Evolutionary conservation across 2,329 filamentous ascomycete species (phyloP).

Genomic region (Capronia coronata): DNA sequence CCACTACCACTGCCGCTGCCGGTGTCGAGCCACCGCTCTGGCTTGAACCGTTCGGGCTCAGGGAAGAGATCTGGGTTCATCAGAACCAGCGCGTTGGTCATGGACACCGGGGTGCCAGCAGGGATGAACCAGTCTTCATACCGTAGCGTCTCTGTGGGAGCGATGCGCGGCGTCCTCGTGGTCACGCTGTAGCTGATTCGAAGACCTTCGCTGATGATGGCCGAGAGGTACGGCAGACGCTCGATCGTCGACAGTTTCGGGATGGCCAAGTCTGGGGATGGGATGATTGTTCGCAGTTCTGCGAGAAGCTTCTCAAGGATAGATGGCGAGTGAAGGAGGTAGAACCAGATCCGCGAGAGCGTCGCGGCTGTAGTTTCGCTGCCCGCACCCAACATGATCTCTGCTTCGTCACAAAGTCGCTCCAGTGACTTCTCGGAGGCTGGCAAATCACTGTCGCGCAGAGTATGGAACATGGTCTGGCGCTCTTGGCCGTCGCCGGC

Average conservation of each 20-base stretch:
- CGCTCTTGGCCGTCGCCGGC: not conserved
- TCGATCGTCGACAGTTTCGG: slow-evolving; percentile 24
- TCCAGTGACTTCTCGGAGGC: slow-evolving; percentile 29
- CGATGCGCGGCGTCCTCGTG: not conserved
- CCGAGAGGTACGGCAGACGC: slow-evolving; percentile 29
- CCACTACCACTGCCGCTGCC: slow-evolving; percentile 2
- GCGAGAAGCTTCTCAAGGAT: slow-evolving; percentile 8
- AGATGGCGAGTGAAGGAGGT: slow-evolving; percentile 3
- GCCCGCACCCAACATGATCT: slow-evolving; percentile 32
- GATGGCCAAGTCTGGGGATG: slow-evolving; percentile 4
- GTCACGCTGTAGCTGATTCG: slow-evolving; percentile 4
- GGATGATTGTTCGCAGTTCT: slow-evolving; percentile 17
- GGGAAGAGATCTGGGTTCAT: slow-evolving; percentile 31
- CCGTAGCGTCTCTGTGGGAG: slow-evolving; percentile 10
- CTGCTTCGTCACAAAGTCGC: slow-evolving; percentile 32
- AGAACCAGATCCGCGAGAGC: slow-evolving; percentile 9
- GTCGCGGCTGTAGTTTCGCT: slow-evolving; percentile 31
- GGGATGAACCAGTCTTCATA: slow-evolving; percentile 32
- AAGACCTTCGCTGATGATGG: not conserved
- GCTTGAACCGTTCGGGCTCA: slow-evolving; percentile 27
- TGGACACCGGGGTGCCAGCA: slow-evolving; percentile 28
- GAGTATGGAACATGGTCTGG: slow-evolving; percentile 30
- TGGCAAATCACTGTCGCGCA: slow-evolving; percentile 29
- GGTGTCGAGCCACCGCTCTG: slow-evolving; percentile 31
- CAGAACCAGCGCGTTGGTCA: slow-evolving; percentile 26